These are phyloP conservation scores for Pythium chondricola DNA, from an alignment of 352 stramenopile species.

Conservation along the genomic window DNA sequence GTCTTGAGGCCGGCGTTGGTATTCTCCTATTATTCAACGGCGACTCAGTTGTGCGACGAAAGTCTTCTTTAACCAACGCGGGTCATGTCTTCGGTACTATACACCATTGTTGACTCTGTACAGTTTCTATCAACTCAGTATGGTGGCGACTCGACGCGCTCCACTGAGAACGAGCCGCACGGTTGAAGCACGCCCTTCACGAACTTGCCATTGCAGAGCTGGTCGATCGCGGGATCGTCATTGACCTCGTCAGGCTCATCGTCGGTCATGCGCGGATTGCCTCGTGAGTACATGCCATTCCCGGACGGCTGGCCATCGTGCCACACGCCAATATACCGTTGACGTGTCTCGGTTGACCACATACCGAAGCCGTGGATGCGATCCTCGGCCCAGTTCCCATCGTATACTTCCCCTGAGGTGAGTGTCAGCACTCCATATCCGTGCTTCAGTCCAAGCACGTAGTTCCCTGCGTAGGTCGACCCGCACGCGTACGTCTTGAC, in stretches of 20 bases:
- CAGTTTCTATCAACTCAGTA: neutral
- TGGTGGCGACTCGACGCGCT: constrained; percentile 1
- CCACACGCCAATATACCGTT: constrained; percentile 55
- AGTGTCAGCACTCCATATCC: constrained; percentile 58
- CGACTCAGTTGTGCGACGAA: constrained; percentile 58
- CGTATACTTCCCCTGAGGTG: constrained; percentile 53
- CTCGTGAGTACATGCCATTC: constrained; percentile 42
- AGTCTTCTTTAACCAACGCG: constrained; percentile 29
- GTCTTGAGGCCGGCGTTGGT: constrained; percentile 62
- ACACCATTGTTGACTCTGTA: constrained; percentile 15
- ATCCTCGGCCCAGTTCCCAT: constrained; percentile 53
- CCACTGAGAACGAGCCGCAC: constrained; percentile 39
- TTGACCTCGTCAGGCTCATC: constrained; percentile 21
- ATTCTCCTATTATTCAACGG: constrained; percentile 73
- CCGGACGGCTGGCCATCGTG: constrained; percentile 41
- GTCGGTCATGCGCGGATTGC: constrained; percentile 11
- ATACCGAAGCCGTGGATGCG: constrained; percentile 57
- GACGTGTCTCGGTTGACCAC: constrained; percentile 39
- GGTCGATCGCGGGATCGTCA: neutral
- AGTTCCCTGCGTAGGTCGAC: constrained; percentile 50
- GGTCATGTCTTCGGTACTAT: constrained; percentile 14
- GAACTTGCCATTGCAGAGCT: constrained; percentile 34
- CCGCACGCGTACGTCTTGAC: constrained; percentile 53
- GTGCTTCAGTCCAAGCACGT: constrained; percentile 31
- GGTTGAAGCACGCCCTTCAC: constrained; percentile 32